Conservation (phyloP, 139 green algal species). For the Gonium pectorale region DNA sequence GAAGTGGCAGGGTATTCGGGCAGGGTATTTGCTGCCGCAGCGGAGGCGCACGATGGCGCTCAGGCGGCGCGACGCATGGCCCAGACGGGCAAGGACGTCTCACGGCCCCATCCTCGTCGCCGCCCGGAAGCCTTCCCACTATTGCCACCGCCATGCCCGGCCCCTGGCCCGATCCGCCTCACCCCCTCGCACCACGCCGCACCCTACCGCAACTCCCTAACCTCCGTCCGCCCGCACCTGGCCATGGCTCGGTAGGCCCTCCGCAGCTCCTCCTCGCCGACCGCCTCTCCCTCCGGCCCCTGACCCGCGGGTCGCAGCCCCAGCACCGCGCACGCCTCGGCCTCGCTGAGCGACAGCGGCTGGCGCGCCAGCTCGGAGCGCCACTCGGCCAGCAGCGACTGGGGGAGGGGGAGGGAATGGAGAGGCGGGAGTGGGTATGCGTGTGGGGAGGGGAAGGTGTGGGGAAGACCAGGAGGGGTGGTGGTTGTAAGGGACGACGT, state of each 20-base stretch:
- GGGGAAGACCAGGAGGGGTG: not conserved
- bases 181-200: no score
- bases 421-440: not conserved
- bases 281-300: constrained; percentile 73
- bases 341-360: constrained; percentile 78
- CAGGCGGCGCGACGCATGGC: no score
- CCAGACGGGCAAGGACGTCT: no score
- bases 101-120: no score
- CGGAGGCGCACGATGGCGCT: no score
- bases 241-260: constrained; percentile 82
- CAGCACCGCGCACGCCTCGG: constrained; percentile 76
- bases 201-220: no score
- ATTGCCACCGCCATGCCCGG: no score
- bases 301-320: constrained; percentile 59
- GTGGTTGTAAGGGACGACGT: no score
- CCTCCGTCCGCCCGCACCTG: no score
- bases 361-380: constrained; percentile 81
- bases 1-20: not conserved
- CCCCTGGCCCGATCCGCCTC: no score
- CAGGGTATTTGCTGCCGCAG: no score
- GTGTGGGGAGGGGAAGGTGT: not conserved
- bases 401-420: not conserved
- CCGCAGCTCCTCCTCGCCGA: constrained; percentile 85
- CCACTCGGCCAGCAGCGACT: constrained; percentile 91
- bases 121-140: no score